Evolutionary conservation across 345 rosid genomes (phyloP), one percentile per base, ranked within the genome.

Genomic region (Salix arbutifolia): DNA sequence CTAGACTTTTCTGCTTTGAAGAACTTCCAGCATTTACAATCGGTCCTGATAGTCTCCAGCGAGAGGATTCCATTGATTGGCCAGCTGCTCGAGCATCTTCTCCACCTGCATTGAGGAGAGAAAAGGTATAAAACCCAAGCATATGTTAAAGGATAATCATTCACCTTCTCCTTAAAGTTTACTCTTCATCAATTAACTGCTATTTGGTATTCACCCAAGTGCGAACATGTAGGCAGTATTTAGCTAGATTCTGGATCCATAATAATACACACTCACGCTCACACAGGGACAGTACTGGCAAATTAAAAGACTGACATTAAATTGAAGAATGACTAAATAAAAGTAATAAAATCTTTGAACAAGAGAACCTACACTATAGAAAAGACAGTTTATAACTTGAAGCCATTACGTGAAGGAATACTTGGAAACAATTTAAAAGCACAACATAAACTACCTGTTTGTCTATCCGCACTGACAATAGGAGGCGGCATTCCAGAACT

Each of bases 21-120:
- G 79, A 85, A 71, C 85, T 89, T 67, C 86, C 94, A 46, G 94
- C 80, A 83, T 82, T 87, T 35, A 86, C 75, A 37, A 87, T 76
- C 65, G 89, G 89, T 35, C 93, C 96, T 37, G 98, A 91, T 71
- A 84, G 66, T 82, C 98, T 89, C 82, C 88, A 84, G 74, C 94
- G 75, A 53, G 97, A 83, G 46, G 91, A 84, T 84, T 93, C 98
- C 86, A 87, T 87, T 16, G 90, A 85, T 60, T 88, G 83, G 77
- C 86, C 81, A 35, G 76, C 74, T 10, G 82, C 84, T 42, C 89
- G 83, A 19, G 83, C 82, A 10, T 91, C 94, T 70, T 84, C 90
- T 62, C 88, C 97, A 68, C 82, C 82, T 79, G 66, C 65, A 69
- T 60, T 19, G 33, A 71, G 31, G 16, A 50, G 40, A 52, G 25